Evolutionary conservation across 257 asterid genomes (phyloP).

Genomic region (Nicotiana paniculata): DNA sequence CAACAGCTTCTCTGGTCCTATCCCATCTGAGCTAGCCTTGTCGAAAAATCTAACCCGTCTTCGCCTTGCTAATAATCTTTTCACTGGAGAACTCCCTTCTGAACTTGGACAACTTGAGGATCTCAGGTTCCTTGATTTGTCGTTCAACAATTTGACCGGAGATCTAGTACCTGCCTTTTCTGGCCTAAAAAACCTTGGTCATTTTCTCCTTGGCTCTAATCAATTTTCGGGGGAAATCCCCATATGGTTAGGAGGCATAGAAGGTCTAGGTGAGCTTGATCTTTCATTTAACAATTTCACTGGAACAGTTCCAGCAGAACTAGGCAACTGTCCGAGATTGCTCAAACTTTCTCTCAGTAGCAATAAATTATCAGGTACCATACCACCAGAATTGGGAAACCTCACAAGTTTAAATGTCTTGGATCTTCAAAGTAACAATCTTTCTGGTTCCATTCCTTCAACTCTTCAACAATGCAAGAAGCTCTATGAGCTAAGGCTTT

Average conservation of each 20-base stretch:
- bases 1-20: slow-evolving; percentile 61
- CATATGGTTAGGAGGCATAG: slow-evolving; percentile 58
- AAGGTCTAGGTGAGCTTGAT: slow-evolving; percentile 72
- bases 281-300: slow-evolving; percentile 59
- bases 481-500: slow-evolving; percentile 74
- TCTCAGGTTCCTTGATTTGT: slow-evolving; percentile 66
- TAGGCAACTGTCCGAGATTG: slow-evolving; percentile 60
- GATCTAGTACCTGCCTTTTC: slow-evolving; percentile 47
- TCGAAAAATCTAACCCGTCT: slow-evolving; percentile 55
- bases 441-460: slow-evolving; percentile 63
- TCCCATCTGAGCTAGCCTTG: slow-evolving; percentile 52
- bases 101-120: slow-evolving; percentile 48
- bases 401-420: slow-evolving; percentile 64
- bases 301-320: slow-evolving; percentile 58
- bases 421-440: slow-evolving; percentile 57
- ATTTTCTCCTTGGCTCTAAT: slow-evolving; percentile 60
- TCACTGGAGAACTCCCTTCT: slow-evolving; percentile 53
- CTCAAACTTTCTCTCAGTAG: slow-evolving; percentile 53
- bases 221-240: slow-evolving; percentile 52
- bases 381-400: slow-evolving; percentile 74
- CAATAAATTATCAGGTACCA: slow-evolving; percentile 54
- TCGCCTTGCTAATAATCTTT: slow-evolving; percentile 61
- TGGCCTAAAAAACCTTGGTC: slow-evolving; percentile 39
- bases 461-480: slow-evolving; percentile 66
- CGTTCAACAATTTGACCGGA: slow-evolving; percentile 59